These are phyloP conservation scores for Volvariella volvacea DNA, from an alignment of 1,284 basidiomycete species.

Conservation along the genomic window DNA sequence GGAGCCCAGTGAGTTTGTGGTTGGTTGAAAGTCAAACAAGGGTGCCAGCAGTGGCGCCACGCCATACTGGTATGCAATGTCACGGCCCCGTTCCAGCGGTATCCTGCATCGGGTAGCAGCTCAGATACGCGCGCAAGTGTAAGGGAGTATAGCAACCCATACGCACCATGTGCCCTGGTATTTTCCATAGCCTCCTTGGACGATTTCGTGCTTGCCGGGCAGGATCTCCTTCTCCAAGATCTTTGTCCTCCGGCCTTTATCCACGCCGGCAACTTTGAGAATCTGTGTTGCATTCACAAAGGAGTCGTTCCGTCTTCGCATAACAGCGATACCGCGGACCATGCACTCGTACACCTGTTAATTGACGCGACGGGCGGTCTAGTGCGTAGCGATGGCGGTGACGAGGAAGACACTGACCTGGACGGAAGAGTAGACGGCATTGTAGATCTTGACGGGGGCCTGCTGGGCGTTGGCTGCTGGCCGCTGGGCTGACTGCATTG, in stretches of 20 bases:
- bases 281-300: conserved; percentile 99
- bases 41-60: conserved; percentile 81
- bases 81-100: conserved; percentile 84
- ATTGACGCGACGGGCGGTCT: conserved; percentile 33
- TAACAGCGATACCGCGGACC: conserved; percentile 97
- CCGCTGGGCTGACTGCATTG: conserved; percentile 37
- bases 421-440: conserved; percentile 83
- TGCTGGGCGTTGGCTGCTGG: conserved; percentile 29
- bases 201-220: conserved; percentile 95
- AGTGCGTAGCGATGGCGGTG: conserved; percentile 10
- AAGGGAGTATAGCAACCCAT: conserved; percentile 5
- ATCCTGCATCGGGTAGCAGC: conserved; percentile 65
- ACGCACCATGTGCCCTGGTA: conserved; percentile 97
- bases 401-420: conserved; percentile 43
- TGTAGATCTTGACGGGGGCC: conserved; percentile 77
- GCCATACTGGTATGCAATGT: conserved; percentile 86
- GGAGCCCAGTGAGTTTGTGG: conserved; percentile 54
- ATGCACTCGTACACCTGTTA: conserved; percentile 88
- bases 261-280: conserved; percentile 96
- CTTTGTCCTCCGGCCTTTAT: conserved; percentile 95
- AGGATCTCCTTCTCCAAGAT: conserved; percentile 98
- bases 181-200: conserved; percentile 98
- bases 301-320: conserved; percentile 91
- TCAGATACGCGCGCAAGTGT: conserved; percentile 5
- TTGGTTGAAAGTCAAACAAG: conserved; percentile 87